Percentiles rank a stretch among this genome's conserved stretches.
Evolutionary conservation across 2,329 filamentous ascomycete species (phyloP).

Genomic region (Uncinocarpus reesii): DNA sequence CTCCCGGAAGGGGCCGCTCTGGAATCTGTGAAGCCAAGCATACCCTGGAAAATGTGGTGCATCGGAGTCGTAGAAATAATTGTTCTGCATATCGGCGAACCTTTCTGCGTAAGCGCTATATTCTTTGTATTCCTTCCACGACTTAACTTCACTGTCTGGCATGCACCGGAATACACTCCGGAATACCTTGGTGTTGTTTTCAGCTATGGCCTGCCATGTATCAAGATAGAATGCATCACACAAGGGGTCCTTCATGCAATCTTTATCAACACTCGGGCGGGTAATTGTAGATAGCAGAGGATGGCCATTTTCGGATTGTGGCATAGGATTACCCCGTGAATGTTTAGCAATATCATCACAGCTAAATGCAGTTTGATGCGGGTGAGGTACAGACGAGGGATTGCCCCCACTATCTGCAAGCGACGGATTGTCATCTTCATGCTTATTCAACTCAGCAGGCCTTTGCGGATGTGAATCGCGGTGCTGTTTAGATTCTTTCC

Average conservation of each 20-base stretch:
- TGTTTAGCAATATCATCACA: slow-evolving; percentile 2
- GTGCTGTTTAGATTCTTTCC: slow-evolving; percentile 20
- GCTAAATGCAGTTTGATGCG: not conserved
- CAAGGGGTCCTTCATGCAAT: slow-evolving; percentile 91
- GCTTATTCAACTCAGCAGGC: slow-evolving; percentile 12
- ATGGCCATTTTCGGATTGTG: slow-evolving; percentile 36
- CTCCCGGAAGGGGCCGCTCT: slow-evolving; percentile 33
- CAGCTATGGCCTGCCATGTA: slow-evolving; percentile 74
- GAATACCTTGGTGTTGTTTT: slow-evolving; percentile 93
- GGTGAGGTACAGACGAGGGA: not conserved
- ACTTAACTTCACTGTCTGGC: slow-evolving; percentile 88
- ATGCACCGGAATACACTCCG: slow-evolving; percentile 91
- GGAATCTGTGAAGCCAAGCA: slow-evolving; percentile 32
- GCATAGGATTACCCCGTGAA: not conserved
- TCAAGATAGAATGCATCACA: slow-evolving; percentile 73
- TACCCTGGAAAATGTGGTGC: slow-evolving; percentile 15
- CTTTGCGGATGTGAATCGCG: slow-evolving; percentile 24
- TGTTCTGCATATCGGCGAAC: slow-evolving; percentile 60
- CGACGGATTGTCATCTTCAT: not conserved
- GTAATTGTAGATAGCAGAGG: slow-evolving; percentile 55
- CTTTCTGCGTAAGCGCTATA: slow-evolving; percentile 65
- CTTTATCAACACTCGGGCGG: slow-evolving; percentile 64
- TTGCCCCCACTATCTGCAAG: not conserved
- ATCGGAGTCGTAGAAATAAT: slow-evolving; percentile 35
- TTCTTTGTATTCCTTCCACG: slow-evolving; percentile 87